phyloP scores from a whole-genome alignment of 768 basidiomycete species.

The Lactarius hengduanensis region DNA sequence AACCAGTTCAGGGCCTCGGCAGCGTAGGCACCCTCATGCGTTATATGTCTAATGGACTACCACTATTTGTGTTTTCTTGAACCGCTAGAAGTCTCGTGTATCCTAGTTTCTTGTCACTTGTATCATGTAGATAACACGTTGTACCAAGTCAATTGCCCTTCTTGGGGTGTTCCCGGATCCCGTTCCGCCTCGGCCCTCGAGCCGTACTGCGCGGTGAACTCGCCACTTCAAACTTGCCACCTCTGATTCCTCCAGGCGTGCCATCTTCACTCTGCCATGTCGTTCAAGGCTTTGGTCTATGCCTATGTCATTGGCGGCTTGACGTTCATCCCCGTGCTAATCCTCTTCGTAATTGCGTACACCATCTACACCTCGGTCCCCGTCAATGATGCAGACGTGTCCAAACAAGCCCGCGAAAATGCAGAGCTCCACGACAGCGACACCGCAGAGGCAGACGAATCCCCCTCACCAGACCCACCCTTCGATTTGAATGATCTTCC shows the following conservation, averaged over 20 bases:
- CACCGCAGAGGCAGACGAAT: conserved; percentile 33
- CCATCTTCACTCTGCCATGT: conserved; percentile 45
- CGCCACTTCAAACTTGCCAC: not conserved
- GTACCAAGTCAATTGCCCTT: too few relatives aligned
- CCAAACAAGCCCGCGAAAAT: conserved; percentile 37
- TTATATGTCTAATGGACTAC: not conserved
- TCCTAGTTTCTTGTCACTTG: not conserved
- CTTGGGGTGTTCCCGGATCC: not conserved
- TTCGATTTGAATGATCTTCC: conserved; percentile 54
- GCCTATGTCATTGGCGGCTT: conserved; percentile 89
- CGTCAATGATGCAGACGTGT: conserved; percentile 53
- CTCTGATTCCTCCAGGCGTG: conserved; percentile 8
- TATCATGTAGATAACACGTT: not conserved
- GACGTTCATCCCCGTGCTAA: conserved; percentile 81
- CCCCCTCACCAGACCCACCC: conserved; percentile 29
- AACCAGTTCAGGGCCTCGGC: conserved; percentile 18
- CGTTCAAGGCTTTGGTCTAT: conserved; percentile 67
- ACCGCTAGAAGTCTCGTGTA: not conserved
- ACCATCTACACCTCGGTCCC: conserved; percentile 84
- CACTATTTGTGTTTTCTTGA: not conserved
- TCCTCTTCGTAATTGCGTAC: conserved; percentile 56
- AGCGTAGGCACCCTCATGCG: not conserved
- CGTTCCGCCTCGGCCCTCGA: not conserved
- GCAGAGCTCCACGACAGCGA: conserved; percentile 30
- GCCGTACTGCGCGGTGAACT: not conserved